Conservation (phyloP, 192 early-diverging fungal species). For the Chytriomyces hyalinus region DNA sequence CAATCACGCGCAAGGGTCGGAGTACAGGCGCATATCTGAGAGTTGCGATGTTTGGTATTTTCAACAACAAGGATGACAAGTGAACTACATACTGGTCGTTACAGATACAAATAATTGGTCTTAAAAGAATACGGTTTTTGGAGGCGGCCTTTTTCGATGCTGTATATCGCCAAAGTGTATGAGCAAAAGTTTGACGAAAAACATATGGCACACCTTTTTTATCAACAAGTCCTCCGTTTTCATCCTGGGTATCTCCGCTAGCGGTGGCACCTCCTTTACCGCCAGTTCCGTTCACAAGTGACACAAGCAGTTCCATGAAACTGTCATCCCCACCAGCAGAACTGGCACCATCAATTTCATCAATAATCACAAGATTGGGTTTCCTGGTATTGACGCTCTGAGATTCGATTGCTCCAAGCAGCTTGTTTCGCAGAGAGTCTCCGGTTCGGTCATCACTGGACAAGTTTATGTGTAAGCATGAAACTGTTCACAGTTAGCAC, state of each 20-base stretch:
- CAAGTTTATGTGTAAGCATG: slow-evolving; percentile 11
- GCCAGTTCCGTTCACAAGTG: slow-evolving; percentile 49
- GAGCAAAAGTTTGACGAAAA: neutral
- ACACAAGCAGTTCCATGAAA: slow-evolving; percentile 82
- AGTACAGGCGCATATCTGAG: slow-evolving; percentile 84
- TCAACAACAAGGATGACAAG: neutral
- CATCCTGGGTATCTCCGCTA: neutral
- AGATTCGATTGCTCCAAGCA: slow-evolving; percentile 77
- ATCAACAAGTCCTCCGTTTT: neutral
- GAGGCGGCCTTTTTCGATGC: slow-evolving; percentile 28
- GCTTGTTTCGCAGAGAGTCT: slow-evolving; percentile 68
- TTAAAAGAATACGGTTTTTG: slow-evolving; percentile 57
- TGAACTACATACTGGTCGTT: slow-evolving; percentile 79
- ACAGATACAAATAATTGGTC: slow-evolving; percentile 99
- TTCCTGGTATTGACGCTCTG: slow-evolving; percentile 68
- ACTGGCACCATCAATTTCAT: slow-evolving; percentile 94
- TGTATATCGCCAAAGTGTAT: neutral
- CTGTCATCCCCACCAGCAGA: slow-evolving; percentile 72
- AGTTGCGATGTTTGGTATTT: neutral
- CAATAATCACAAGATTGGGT: slow-evolving; percentile 87
- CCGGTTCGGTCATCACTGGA: slow-evolving; percentile 92
- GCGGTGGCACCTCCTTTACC: neutral
- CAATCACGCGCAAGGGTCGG: slow-evolving; percentile 80
- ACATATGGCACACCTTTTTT: neutral
- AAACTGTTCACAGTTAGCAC: slow-evolving; percentile 2